Conservation (phyloP, 257 asterid species). For the Knoxia roxburghii region DNA sequence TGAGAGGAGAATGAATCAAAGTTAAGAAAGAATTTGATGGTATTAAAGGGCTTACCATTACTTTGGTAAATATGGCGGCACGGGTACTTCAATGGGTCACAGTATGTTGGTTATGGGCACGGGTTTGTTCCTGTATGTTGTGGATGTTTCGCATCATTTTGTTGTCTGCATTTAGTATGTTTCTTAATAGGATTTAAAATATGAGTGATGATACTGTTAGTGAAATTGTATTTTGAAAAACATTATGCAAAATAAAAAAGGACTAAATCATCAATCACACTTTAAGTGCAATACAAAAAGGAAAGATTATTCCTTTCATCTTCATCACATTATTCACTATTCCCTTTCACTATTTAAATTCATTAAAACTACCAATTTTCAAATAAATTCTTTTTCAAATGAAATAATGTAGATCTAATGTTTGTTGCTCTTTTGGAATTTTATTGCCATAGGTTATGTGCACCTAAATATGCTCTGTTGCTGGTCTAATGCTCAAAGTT, state of each 20-base stretch:
- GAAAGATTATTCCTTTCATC: too few relatives aligned
- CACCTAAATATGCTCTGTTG: not conserved
- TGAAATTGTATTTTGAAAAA: too few relatives aligned
- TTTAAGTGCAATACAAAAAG: too few relatives aligned
- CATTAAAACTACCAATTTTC: too few relatives aligned
- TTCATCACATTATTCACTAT: too few relatives aligned
- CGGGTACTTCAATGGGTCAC: not conserved
- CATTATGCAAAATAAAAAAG: too few relatives aligned
- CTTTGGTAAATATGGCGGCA: not conserved
- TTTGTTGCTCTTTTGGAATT: not conserved
- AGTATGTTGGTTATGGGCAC: not conserved
- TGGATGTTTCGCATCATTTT: slow-evolving; percentile 3
- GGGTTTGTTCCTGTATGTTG: not conserved
- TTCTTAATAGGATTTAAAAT: not conserved
- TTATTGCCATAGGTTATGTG: not conserved
- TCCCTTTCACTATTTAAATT: too few relatives aligned
- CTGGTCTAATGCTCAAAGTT: slow-evolving; percentile 8
- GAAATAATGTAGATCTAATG: not conserved
- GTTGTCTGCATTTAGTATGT: not conserved
- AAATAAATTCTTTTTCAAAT: not conserved
- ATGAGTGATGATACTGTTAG: too few relatives aligned
- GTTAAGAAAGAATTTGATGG: not conserved
- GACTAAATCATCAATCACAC: too few relatives aligned
- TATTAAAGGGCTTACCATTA: not conserved
- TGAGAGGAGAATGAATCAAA: not conserved